Percentiles rank a stretch among this genome's conserved stretches.
Conservation (phyloP, 1,284 basidiomycete species). For the Dichomitus squalens region DNA sequence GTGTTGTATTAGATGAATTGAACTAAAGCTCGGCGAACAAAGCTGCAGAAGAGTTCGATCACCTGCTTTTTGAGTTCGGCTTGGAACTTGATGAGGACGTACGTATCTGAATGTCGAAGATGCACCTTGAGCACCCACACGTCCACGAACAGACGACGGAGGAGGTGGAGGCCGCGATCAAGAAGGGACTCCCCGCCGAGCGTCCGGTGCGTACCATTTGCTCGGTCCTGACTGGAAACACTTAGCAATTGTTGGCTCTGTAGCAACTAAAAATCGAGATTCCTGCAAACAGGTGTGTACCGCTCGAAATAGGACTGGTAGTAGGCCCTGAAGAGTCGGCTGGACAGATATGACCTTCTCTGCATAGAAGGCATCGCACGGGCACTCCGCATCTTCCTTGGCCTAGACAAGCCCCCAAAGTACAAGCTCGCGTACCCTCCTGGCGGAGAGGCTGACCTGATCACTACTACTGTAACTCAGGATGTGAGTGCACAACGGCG, state of each 20-base stretch:
- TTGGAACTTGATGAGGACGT: constrained; percentile 98
- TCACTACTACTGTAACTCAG: constrained; percentile 69
- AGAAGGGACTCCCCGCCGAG: constrained; percentile 81
- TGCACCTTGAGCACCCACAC: not conserved
- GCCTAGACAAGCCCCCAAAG: constrained; percentile 66
- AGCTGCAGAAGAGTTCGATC: constrained; percentile 95
- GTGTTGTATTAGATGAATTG: not conserved
- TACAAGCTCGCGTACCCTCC: constrained; percentile 75
- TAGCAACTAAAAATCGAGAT: constrained; percentile 98
- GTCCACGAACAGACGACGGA: constrained; percentile 72
- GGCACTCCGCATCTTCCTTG: constrained; percentile 86
- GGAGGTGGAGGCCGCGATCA: constrained; percentile 81
- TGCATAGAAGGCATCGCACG: constrained; percentile 97
- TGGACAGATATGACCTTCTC: constrained; percentile 89
- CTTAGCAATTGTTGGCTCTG: not conserved
- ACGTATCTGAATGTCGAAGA: constrained; percentile 33
- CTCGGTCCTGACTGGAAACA: too few species aligned
- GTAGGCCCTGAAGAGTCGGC: not conserved
- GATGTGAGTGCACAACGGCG: constrained; percentile 56
- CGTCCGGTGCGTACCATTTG: constrained; percentile 63
- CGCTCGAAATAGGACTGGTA: constrained; percentile 1
- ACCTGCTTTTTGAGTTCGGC: constrained; percentile 96
- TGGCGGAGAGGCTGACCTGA: constrained; percentile 63
- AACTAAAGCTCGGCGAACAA: constrained; percentile 10
- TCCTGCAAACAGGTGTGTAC: constrained; percentile 84